Base-by-base conservation (phyloP, 805 yeast species). In the Cyberlindnera lachancei region DNA sequence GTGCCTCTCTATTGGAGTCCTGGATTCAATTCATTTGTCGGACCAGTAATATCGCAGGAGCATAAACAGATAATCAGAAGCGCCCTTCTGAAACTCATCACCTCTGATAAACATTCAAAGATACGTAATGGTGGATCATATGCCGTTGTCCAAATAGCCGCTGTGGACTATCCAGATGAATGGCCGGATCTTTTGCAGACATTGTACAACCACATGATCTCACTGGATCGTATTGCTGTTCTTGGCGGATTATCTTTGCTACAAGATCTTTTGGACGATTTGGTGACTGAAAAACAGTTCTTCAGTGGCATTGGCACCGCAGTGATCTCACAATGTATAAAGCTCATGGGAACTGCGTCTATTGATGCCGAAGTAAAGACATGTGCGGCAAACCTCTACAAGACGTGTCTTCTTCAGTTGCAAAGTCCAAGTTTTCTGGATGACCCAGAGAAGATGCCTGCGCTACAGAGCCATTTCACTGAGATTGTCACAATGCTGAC, bases 151-250 rank as follows among this genome's bases (percentile, higher is more conserved):
- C 94, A 83, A 47, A 83, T 90, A 12, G 86, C 95, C 1, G 80
- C 82, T 3, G 82, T 78, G 2, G 98, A 90, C 50, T 90, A 73
- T 49, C 98, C 98, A 0, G 97, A 92, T 50, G 94, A 86, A 52
- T 90, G 97, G 97, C 95, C 96, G 1, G 68, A 65, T 15, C 60
- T 88, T 29, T 51, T 83, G 35, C 49, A 56, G 21, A 54, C 54
- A 6, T 48, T 85, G 15, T 76, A 75, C 45, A 18, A 63, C 71
- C 22, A 46, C 54, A 8, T 49, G 61, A 22, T 42, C 2, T 46
- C 49, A 3, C 45, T 18, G 10, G 37, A 38, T 8, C 36, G 41
- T 2, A 14, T 26, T 12, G 40, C 42, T 5, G 32, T 42, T 5
- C 38, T 41, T 9, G 52, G 50, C 18, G 50, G 48, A 1, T 32